Evolutionary conservation across 441 rosid species (phyloP).

Genomic region (Euphorbia schlechtendalii): DNA sequence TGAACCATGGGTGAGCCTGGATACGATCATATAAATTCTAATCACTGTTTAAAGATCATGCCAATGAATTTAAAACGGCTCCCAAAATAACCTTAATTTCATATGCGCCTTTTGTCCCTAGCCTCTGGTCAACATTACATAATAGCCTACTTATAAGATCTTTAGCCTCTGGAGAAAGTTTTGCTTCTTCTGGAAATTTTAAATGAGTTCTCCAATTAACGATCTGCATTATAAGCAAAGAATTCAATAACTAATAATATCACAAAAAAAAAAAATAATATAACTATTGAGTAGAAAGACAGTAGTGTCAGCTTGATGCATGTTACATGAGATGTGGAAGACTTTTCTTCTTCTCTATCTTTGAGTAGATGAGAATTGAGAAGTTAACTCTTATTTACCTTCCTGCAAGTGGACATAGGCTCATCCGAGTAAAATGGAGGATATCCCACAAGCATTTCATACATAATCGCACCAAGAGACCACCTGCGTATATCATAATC

Average conservation of each 20-base stretch:
- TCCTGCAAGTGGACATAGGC: conserved; percentile 93
- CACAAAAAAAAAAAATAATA: background rate
- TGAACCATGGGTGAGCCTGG: conserved; percentile 87
- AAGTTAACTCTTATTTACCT: conserved; percentile 36
- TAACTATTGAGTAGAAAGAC: background rate
- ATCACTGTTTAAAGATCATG: background rate
- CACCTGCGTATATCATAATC: conserved; percentile 48
- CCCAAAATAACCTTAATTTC: conserved; percentile 78
- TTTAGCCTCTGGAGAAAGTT: background rate
- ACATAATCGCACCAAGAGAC: too few species aligned
- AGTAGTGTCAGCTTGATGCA: background rate
- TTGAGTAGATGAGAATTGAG: too few species aligned
- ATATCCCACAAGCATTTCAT: too few species aligned
- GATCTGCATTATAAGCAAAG: conserved; percentile 44
- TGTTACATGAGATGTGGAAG: background rate
- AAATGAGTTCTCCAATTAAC: conserved; percentile 92
- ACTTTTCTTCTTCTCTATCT: too few species aligned
- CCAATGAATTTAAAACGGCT: conserved; percentile 26
- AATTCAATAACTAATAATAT: conserved; percentile 5
- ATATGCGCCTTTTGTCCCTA: conserved; percentile 77
- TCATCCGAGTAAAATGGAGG: conserved; percentile 97
- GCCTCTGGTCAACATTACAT: background rate
- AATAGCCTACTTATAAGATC: background rate
- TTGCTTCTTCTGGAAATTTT: conserved; percentile 84
- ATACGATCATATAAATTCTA: conserved; percentile 20